Evolutionary conservation across 495 filamentous ascomycete species (phyloP).

Genomic region (Daldinia loculata): DNA sequence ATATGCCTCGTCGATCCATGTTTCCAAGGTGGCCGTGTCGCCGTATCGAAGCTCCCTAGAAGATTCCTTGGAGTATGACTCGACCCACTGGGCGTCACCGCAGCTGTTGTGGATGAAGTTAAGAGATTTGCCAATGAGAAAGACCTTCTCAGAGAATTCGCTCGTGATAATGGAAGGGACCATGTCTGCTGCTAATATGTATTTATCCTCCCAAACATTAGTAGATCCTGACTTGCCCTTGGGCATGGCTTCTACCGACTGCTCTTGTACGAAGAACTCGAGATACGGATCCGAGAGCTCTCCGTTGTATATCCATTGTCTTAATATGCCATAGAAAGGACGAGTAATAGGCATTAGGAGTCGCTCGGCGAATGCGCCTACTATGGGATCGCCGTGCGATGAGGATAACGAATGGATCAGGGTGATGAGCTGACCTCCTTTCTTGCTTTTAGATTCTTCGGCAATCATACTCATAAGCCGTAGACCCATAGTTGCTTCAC

Average conservation of each 20-base stretch:
- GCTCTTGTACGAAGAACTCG: constrained; percentile 95
- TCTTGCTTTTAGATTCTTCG: constrained; percentile 84
- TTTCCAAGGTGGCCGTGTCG: constrained; percentile 88
- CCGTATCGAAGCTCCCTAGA: constrained; percentile 94
- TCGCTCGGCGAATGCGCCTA: constrained; percentile 92
- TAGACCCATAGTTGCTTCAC: constrained; percentile 95
- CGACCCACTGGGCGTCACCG: constrained; percentile 93
- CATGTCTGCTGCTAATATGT: constrained; percentile 84
- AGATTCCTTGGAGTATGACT: constrained; percentile 91
- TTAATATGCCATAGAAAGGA: constrained; percentile 96
- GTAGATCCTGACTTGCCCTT: constrained; percentile 69
- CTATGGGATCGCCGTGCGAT: constrained; percentile 94
- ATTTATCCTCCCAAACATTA: constrained; percentile 98
- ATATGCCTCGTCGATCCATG: constrained; percentile 95
- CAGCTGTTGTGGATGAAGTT: constrained; percentile 98
- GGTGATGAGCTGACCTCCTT: constrained; percentile 92
- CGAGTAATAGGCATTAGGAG: constrained; percentile 90
- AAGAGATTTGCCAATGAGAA: constrained; percentile 94
- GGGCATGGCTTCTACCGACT: constrained; percentile 61
- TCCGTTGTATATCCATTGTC: constrained; percentile 98
- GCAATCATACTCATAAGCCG: constrained; percentile 94
- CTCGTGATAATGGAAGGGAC: constrained; percentile 90
- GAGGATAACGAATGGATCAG: constrained; percentile 92
- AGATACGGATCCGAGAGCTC: constrained; percentile 94
- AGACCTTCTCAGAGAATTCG: constrained; percentile 94